Evolutionary conservation across 2,329 filamentous ascomycete genomes (phyloP).

Genomic region (Dothistroma septosporum): DNA sequence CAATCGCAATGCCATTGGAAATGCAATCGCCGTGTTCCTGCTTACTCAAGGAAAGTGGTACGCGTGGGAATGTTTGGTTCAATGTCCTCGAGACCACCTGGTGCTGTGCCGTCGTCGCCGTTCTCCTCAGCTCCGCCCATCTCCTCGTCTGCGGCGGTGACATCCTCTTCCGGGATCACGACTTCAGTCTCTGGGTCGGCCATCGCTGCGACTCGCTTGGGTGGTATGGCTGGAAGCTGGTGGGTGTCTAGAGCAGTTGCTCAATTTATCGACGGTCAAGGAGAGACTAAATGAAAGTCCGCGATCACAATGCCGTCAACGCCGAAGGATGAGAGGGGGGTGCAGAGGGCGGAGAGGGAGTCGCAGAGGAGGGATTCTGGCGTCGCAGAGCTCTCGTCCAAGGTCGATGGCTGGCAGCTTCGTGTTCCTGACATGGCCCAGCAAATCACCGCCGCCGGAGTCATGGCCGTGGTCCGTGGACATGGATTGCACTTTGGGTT

Average conservation of each 20-base stretch:
- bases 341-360: neutral
- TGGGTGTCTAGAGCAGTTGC: neutral
- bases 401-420: neutral
- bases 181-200: conserved; percentile 30
- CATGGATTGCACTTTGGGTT: neutral
- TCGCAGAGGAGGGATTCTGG: neutral
- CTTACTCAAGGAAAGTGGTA: conserved; percentile 46
- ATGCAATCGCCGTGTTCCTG: neutral
- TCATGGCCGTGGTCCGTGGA: neutral
- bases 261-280: neutral
- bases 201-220: conserved; percentile 21
- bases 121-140: conserved; percentile 34
- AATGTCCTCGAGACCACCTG: conserved; percentile 40
- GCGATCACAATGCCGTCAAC: neutral
- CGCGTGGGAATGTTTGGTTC: conserved; percentile 41
- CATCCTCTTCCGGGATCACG: conserved; percentile 31
- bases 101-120: conserved; percentile 32
- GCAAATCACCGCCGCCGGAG: neutral
- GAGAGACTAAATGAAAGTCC: neutral
- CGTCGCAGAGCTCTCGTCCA: neutral
- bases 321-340: neutral
- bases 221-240: neutral
- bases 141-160: conserved; percentile 50
- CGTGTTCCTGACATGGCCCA: neutral
- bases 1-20: neutral